phyloP scores from a whole-genome alignment of 2,329 filamentous ascomycete species.

The Stenocarpella maydis region DNA sequence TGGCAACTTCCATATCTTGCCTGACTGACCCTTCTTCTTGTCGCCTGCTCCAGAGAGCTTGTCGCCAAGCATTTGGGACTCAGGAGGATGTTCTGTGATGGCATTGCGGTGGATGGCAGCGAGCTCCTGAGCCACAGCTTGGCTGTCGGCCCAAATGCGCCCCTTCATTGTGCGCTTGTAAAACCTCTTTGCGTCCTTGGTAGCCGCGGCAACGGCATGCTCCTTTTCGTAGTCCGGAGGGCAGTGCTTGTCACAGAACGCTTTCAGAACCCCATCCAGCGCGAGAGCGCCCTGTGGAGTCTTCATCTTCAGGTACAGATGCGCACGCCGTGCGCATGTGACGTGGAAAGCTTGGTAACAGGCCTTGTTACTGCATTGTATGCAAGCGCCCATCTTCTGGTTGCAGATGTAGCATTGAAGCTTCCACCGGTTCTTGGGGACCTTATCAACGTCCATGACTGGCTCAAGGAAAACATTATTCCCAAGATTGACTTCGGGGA shows the following conservation, averaged over 20 bases:
- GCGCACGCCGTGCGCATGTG: conserved; percentile 88
- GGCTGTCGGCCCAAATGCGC: conserved; percentile 90
- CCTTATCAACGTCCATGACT: conserved; percentile 97
- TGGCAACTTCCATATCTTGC: conserved; percentile 88
- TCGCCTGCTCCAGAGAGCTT: conserved; percentile 80
- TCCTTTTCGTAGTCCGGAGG: conserved; percentile 88
- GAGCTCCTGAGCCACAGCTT: conserved; percentile 81
- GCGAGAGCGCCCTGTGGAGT: conserved; percentile 81
- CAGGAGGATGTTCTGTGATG: conserved; percentile 73
- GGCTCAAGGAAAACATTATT: conserved; percentile 99
- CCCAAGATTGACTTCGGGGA: conserved; percentile 93
- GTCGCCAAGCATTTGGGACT: conserved; percentile 83
- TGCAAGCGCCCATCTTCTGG: conserved; percentile 97
- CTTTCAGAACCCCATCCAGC: conserved; percentile 85
- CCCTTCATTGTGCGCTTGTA: conserved; percentile 91
- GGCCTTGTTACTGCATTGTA: conserved; percentile 96
- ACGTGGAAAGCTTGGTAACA: conserved; percentile 98
- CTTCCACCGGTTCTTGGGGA: conserved; percentile 93
- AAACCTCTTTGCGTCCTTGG: conserved; percentile 83
- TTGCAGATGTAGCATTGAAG: conserved; percentile 95
- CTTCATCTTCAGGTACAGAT: conserved; percentile 96
- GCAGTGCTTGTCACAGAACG: conserved; percentile 95
- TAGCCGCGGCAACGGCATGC: conserved; percentile 82
- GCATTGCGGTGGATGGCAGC: conserved; percentile 75
- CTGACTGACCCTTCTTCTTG: conserved; percentile 75